Conservation (phyloP, 805 yeast species). For the Myxozyma monticola region DNA sequence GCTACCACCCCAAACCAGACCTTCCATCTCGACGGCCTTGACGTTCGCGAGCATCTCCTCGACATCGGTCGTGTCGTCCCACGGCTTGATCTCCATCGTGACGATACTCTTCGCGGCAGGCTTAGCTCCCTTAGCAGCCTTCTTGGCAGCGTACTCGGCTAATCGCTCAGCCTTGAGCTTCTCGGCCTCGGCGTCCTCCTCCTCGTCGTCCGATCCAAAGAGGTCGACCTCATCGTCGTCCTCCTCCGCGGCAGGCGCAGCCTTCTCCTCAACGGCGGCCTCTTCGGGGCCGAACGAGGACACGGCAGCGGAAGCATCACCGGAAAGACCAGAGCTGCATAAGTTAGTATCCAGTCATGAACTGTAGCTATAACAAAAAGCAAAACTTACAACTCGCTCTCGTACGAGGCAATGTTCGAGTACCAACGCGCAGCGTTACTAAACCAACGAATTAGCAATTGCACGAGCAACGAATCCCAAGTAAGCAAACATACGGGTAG, state of each 20-base stretch:
- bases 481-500: slow-evolving; percentile 57
- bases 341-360: background rate
- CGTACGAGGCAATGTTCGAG: slow-evolving; percentile 94
- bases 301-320: slow-evolving; percentile 50
- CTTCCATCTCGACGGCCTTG: slow-evolving; percentile 82
- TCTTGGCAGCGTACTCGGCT: slow-evolving; percentile 96
- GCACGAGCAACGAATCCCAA: background rate
- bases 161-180: slow-evolving; percentile 95
- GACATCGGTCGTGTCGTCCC: slow-evolving; percentile 99
- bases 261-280: slow-evolving; percentile 50
- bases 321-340: slow-evolving; percentile 60
- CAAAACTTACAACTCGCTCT: slow-evolving; percentile 76
- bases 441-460: background rate
- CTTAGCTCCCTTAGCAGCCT: slow-evolving; percentile 95
- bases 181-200: slow-evolving; percentile 96
- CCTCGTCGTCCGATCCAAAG: slow-evolving; percentile 93
- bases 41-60: slow-evolving; percentile 85
- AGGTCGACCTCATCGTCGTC: slow-evolving; percentile 92
- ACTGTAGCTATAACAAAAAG: slow-evolving; percentile 35
- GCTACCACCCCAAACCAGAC: slow-evolving; percentile 98
- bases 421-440: slow-evolving; percentile 92
- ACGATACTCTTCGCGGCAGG: slow-evolving; percentile 98
- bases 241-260: slow-evolving; percentile 66
- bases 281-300: slow-evolving; percentile 38
- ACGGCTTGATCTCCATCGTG: slow-evolving; percentile 97